A percentile compares a stretch with the other conserved stretches of the same genome.
Evolutionary conservation across 495 filamentous ascomycete species (phyloP).

Genomic region (Trichoderma asperelloides): DNA sequence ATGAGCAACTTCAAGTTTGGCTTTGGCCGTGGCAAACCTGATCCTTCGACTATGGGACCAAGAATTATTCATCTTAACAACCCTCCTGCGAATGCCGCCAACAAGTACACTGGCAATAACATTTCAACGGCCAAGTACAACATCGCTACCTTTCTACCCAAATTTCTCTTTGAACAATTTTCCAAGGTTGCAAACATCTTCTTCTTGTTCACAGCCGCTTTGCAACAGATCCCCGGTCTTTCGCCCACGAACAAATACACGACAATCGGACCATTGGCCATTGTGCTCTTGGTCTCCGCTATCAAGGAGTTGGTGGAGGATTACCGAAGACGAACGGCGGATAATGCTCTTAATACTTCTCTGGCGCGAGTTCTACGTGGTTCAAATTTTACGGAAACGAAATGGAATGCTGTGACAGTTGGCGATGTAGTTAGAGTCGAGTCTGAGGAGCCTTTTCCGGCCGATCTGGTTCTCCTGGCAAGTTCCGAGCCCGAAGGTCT

Average conservation of each 20-base stretch:
- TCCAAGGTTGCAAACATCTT: conserved; percentile 99
- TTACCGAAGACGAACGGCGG: conserved; percentile 78
- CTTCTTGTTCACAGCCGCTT: conserved; percentile 92
- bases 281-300: conserved; percentile 88
- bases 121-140: conserved; percentile 99
- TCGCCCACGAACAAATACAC: conserved; percentile 93
- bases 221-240: conserved; percentile 94
- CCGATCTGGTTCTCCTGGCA: conserved; percentile 84
- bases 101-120: conserved; percentile 92
- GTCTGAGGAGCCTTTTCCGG: conserved; percentile 92
- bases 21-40: conserved; percentile 76
- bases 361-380: conserved; percentile 79
- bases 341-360: conserved; percentile 80
- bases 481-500: conserved; percentile 95
- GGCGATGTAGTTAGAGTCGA: conserved; percentile 93
- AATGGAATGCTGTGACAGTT: conserved; percentile 89
- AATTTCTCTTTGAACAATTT: conserved; percentile 98
- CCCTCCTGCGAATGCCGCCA: conserved; percentile 77
- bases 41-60: conserved; percentile 84
- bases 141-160: conserved; percentile 85
- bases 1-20: conserved; percentile 84
- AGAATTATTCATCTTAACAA: conserved; percentile 96
- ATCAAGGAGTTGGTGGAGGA: conserved; percentile 94
- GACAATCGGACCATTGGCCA: conserved; percentile 83
- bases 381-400: conserved; percentile 73